A percentile compares a stretch with the other conserved stretches of the same genome.
phyloP scores from a whole-genome alignment of 1,284 basidiomycete species.

The Malassezia equina region DNA sequence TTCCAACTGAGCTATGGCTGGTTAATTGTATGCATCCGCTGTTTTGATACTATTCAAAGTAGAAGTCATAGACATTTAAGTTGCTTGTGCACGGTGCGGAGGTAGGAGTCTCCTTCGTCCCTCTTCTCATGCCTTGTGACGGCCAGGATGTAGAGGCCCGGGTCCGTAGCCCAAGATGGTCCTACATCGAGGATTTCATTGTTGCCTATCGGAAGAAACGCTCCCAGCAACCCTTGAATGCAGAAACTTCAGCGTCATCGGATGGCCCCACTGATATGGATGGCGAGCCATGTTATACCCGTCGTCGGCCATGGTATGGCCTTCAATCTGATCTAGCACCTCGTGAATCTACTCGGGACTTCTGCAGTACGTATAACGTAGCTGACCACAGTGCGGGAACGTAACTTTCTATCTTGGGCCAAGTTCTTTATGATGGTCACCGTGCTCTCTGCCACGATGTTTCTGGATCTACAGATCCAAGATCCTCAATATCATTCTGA shows the following conservation, averaged over 20 bases:
- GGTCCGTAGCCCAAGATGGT: not conserved
- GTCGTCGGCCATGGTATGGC: not conserved
- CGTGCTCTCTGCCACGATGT: constrained; percentile 10
- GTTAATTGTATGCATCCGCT: not conserved
- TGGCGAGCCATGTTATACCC: not conserved
- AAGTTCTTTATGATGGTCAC: constrained; percentile 5
- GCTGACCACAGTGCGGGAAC: constrained; percentile 6
- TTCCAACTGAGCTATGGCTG: constrained; percentile 23
- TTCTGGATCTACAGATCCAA: constrained; percentile 7
- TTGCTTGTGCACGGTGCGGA: not conserved
- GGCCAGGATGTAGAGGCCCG: not conserved
- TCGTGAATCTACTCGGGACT: constrained; percentile 7
- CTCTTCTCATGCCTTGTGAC: not conserved
- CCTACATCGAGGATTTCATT: not conserved
- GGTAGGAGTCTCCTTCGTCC: no score
- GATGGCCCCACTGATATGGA: not conserved
- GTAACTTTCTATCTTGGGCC: constrained; percentile 10
- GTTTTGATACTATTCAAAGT: not conserved
- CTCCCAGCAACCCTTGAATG: not conserved
- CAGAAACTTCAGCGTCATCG: not conserved
- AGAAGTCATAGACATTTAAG: no score
- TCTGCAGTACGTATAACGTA: not conserved
- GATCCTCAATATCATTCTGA: not conserved
- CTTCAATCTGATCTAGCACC: constrained; percentile 2
- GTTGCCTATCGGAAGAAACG: not conserved